A percentile compares a stretch with the other conserved stretches of the same genome.
phyloP scores from a whole-genome alignment of 108 stramenopile species.

The Cyclostephanos invisitatus region DNA sequence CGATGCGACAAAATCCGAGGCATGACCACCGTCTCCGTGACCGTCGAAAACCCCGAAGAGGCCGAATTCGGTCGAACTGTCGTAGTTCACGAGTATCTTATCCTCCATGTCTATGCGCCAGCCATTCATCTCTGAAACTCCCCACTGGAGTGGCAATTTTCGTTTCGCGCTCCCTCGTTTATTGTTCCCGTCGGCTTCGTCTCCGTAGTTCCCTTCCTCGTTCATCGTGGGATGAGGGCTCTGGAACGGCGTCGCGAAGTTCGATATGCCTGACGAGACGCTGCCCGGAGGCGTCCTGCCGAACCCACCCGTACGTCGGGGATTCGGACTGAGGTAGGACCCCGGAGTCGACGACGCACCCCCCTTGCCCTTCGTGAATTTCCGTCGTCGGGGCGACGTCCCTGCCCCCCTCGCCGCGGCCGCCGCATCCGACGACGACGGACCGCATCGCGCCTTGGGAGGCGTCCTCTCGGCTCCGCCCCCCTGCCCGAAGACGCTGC shows the following conservation, averaged over 20 bases:
- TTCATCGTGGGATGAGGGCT: constrained; percentile 7
- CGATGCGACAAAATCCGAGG: constrained; percentile 59
- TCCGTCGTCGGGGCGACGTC: background rate
- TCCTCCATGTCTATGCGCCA: constrained; percentile 89
- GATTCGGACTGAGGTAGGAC: constrained; percentile 44
- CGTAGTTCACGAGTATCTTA: constrained; percentile 30
- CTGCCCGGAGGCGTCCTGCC: constrained; percentile 12
- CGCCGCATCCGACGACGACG: background rate
- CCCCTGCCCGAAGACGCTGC: constrained; percentile 44
- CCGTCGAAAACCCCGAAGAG: constrained; percentile 94
- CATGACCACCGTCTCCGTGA: constrained; percentile 77
- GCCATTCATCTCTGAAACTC: constrained; percentile 83
- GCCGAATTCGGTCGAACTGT: constrained; percentile 10
- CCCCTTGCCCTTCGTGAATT: background rate
- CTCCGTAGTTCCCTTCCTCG: background rate
- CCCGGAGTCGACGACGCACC: background rate
- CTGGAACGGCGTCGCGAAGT: constrained; percentile 33
- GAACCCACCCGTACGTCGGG: background rate
- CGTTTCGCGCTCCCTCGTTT: background rate
- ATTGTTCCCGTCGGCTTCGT: background rate
- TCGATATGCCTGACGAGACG: background rate
- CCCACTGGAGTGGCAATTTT: constrained; percentile 48
- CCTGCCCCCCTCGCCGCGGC: background rate
- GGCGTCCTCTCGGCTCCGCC: constrained; percentile 50
- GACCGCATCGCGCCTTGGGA: constrained; percentile 42